phyloP scores from a whole-genome alignment of 306 rosid genomes.

The Nissolia schottii region DNA sequence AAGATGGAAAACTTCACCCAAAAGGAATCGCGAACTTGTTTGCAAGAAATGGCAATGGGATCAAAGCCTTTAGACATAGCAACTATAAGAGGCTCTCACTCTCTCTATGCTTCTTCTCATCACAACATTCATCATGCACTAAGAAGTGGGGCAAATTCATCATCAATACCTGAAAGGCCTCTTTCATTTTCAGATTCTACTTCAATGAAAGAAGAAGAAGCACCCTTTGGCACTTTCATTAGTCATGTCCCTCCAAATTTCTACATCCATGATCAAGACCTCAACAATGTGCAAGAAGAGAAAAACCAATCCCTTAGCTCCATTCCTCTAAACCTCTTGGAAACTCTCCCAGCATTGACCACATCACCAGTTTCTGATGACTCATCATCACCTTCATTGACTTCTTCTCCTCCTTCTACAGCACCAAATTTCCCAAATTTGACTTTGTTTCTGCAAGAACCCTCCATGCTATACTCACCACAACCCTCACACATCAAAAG shows the following conservation, averaged over 20 bases:
- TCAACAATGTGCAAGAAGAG: conserved; percentile 15
- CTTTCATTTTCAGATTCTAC: conserved; percentile 31
- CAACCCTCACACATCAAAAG: conserved; percentile 20
- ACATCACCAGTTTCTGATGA: conserved; percentile 29
- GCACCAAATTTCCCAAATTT: conserved; percentile 48
- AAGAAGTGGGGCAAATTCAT: conserved; percentile 31
- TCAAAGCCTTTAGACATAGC: conserved; percentile 50
- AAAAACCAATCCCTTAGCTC: conserved; percentile 23
- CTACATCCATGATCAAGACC: conserved; percentile 26
- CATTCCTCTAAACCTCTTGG: conserved; percentile 62
- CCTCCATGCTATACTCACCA: conserved; percentile 32
- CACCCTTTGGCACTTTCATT: conserved; percentile 26
- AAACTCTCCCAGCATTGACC: conserved; percentile 52
- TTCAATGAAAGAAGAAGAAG: conserved; percentile 42
- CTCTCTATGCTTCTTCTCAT: conserved; percentile 28
- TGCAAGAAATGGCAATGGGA: conserved; percentile 45
- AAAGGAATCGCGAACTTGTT: conserved; percentile 48
- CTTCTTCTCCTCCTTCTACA: conserved; percentile 36
- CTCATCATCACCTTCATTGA: conserved; percentile 22
- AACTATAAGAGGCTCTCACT: conserved; percentile 33
- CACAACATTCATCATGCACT: conserved; percentile 24
- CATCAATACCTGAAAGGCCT: conserved; percentile 23
- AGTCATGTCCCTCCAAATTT: conserved; percentile 24
- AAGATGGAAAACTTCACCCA: conserved; percentile 52
- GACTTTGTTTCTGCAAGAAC: conserved; percentile 58